Percentiles rank a stretch among this genome's conserved stretches.
phyloP scores from a whole-genome alignment of 2,329 filamentous ascomycete species.

The Stagonosporopsis cucurbitacearum region DNA sequence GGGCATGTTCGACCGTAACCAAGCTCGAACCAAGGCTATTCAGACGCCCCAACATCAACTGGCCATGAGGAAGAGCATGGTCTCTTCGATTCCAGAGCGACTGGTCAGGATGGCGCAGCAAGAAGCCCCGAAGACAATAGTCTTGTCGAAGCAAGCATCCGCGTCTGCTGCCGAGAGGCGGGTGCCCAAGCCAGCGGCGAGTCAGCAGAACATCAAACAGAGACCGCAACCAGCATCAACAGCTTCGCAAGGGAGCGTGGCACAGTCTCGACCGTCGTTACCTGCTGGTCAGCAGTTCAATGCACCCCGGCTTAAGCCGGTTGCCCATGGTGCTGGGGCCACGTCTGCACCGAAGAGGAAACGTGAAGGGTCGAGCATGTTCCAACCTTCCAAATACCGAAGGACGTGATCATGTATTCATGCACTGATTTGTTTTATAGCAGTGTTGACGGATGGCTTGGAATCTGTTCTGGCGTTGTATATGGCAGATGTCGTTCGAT shows the following conservation, averaged over 20 bases:
- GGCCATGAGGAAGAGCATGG: constrained; percentile 29
- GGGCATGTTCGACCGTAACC: constrained; percentile 43
- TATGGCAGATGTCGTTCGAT: background rate
- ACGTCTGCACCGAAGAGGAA: constrained; percentile 25
- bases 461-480: background rate
- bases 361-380: constrained; percentile 29
- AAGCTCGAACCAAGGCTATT: constrained; percentile 38
- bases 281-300: constrained; percentile 40
- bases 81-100: constrained; percentile 39
- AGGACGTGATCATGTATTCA: background rate
- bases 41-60: constrained; percentile 40
- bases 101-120: constrained; percentile 42
- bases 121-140: constrained; percentile 31
- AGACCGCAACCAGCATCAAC: constrained; percentile 21
- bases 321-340: constrained; percentile 18
- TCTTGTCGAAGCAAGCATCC: constrained; percentile 36
- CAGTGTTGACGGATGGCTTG: background rate
- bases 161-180: constrained; percentile 25
- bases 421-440: background rate
- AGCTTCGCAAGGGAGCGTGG: constrained; percentile 17
- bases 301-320: constrained; percentile 33
- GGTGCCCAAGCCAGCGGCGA: constrained; percentile 13
- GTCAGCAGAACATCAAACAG: constrained; percentile 32
- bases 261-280: constrained; percentile 31
- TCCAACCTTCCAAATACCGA: constrained; percentile 20